Conservation (phyloP, 768 basidiomycete species). For the Tulasnella sp. region DNA sequence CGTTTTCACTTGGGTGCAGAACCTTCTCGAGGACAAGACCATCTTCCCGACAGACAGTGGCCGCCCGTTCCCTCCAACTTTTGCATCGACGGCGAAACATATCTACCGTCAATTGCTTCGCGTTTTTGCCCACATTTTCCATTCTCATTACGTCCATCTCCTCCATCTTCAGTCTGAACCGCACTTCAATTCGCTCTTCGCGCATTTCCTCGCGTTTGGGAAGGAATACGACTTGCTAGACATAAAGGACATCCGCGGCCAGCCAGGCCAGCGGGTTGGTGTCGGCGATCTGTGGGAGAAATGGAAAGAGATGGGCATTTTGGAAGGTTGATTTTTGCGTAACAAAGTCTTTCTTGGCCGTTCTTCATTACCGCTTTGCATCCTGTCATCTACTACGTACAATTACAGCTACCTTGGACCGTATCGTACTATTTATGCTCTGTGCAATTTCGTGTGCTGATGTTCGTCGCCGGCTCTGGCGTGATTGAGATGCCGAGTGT, state of each 20-base stretch:
- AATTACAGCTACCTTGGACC: not conserved
- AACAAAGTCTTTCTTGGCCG: not conserved
- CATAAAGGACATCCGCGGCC: conserved; percentile 78
- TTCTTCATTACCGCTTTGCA: not conserved
- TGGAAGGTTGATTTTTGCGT: conserved; percentile 34
- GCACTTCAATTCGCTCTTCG: conserved; percentile 95
- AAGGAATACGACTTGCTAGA: conserved; percentile 84
- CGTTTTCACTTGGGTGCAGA: conserved; percentile 95
- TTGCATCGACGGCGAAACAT: conserved; percentile 85
- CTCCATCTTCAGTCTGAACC: conserved; percentile 90
- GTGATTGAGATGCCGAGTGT: not conserved
- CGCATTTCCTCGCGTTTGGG: conserved; percentile 95
- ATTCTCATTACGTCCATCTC: conserved; percentile 82
- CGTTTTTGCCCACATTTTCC: conserved; percentile 95
- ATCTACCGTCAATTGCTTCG: conserved; percentile 95
- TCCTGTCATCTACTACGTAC: conserved; percentile 1
- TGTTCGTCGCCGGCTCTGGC: not conserved
- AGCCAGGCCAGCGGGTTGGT: conserved; percentile 48
- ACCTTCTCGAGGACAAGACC: conserved; percentile 86
- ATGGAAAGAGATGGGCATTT: conserved; percentile 80
- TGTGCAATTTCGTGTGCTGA: not conserved
- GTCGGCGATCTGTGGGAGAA: conserved; percentile 77
- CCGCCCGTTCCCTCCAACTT: conserved; percentile 80
- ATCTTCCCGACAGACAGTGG: conserved; percentile 95
- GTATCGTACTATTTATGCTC: not conserved